Percentiles rank a stretch among this genome's conserved stretches.
Conservation (phyloP, 305 asterid genomes). For the Stenogyne calaminthoides region DNA sequence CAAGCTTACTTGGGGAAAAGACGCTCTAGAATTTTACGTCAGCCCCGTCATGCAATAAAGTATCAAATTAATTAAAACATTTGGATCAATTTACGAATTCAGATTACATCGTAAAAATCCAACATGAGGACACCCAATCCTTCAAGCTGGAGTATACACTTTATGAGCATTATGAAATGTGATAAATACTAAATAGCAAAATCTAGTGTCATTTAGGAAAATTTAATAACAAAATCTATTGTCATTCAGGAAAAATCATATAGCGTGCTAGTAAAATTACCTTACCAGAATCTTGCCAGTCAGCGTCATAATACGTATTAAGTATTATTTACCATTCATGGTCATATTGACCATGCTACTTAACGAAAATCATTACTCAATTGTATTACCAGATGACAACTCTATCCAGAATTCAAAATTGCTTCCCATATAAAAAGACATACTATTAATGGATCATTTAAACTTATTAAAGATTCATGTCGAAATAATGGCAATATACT, state of each 20-base stretch:
- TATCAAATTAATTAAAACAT: neutral
- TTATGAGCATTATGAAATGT: neutral
- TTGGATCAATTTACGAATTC: neutral
- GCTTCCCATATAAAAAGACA: slow-evolving; percentile 19
- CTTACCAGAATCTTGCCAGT: slow-evolving; percentile 10
- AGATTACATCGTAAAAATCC: neutral
- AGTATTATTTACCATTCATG: slow-evolving; percentile 20
- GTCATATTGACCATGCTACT: neutral
- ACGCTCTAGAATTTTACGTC: neutral
- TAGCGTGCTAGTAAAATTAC: slow-evolving; percentile 2
- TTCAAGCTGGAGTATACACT: neutral
- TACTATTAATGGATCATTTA: slow-evolving; percentile 23
- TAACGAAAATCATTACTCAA: neutral
- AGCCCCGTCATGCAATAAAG: neutral
- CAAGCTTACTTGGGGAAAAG: neutral
- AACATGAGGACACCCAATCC: neutral
- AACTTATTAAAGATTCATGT: slow-evolving; percentile 20
- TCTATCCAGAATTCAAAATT: slow-evolving; percentile 25
- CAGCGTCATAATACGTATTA: slow-evolving; percentile 6
- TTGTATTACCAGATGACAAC: slow-evolving; percentile 9
- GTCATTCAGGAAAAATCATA: neutral
- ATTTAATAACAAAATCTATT: neutral
- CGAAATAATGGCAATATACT: slow-evolving; percentile 15
- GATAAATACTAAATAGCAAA: neutral
- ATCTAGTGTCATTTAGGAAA: slow-evolving; percentile 2